Evolutionary conservation across 306 rosid species (phyloP), one percentile per base, ranked within the genome.

Genomic region (Pyrus communis): DNA sequence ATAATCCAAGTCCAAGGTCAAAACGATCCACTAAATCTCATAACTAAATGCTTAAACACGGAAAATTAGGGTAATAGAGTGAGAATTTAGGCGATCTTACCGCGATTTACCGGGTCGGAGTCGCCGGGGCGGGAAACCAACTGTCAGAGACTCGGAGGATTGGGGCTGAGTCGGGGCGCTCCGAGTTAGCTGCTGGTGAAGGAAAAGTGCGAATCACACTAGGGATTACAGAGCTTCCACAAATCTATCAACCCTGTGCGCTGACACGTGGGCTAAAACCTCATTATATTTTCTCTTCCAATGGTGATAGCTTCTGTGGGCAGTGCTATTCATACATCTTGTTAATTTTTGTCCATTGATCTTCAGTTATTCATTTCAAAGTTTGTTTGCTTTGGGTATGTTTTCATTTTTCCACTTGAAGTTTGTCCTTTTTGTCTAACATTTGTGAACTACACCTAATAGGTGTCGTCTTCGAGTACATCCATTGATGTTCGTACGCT

Each of bases 241-340:
- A 49, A 75, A 59, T 64, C 85, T 69, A 74, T 76, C 74, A 33
- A 68, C 74, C 55, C 81, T 28, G 2, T 52, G 21, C 25, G 66
- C 73, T 77, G 82, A 80, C 84, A 80, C 84, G 87, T 83, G 81
- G 69, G 74, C 23, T 70, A 10, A 40, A 31, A 42, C 33, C 46
- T n/a, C 49, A 28, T 49, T 9, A 23, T 62, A 7, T 9, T 42
- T 3, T 42, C 45, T 42, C 45, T 42, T 2, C 45, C 45, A 9
- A 9, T 42, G 10, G 45, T 3, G 3, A 2, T 42, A 0, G 42
- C 2, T 38, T 7, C 8, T 38, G 2, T 7, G 0, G 2, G 9
- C 40, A 35, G 9, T 35, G 9, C 0, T 35, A 35, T 35, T 35
- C 9, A 35, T 9, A 35, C 40, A 35, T 2, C 40, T 35, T 35